Percentiles rank a stretch among this genome's conserved stretches.
phyloP scores from a whole-genome alignment of 805 yeast genomes.

The Lipomyces yamanashiensis region DNA sequence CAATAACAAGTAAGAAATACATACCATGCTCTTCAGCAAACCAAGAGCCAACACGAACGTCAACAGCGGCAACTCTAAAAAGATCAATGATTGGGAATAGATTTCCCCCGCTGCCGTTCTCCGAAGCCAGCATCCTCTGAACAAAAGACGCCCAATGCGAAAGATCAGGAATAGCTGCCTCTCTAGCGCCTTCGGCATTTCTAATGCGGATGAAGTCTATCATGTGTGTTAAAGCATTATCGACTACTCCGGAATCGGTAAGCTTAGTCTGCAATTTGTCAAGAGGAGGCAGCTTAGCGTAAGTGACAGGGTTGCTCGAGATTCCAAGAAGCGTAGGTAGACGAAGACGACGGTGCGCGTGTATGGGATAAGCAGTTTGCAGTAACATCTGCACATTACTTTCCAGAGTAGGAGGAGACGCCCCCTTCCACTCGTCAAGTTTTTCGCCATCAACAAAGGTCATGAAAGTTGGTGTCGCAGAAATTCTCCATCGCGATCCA shows the following conservation, averaged over 20 bases:
- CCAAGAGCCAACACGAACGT: conserved; percentile 38
- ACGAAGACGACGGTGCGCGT: conserved; percentile 30
- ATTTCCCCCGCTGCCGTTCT: conserved; percentile 5
- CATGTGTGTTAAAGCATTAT: conserved; percentile 17
- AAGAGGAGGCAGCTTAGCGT: conserved; percentile 36
- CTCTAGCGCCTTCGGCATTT: conserved; percentile 26
- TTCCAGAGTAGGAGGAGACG: conserved; percentile 33
- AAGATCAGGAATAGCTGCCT: conserved; percentile 30
- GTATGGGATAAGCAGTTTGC: conserved; percentile 35
- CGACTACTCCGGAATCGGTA: conserved; percentile 9
- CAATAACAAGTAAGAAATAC: neutral
- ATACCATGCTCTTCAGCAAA: conserved; percentile 36
- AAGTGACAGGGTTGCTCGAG: conserved; percentile 24
- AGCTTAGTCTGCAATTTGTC: conserved; percentile 29
- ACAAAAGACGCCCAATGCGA: conserved; percentile 27
- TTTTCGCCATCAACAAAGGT: conserved; percentile 35
- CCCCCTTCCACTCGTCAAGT: conserved; percentile 40
- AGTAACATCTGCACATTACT: conserved; percentile 33
- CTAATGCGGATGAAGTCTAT: conserved; percentile 25
- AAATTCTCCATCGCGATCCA: conserved; percentile 28
- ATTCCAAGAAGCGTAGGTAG: conserved; percentile 28
- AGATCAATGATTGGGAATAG: conserved; percentile 38
- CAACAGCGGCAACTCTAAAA: conserved; percentile 38
- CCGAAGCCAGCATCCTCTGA: neutral
- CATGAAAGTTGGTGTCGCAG: conserved; percentile 40